Base-by-base conservation (phyloP, 768 basidiomycete species). In the Tricholoma hemisulphureum region DNA sequence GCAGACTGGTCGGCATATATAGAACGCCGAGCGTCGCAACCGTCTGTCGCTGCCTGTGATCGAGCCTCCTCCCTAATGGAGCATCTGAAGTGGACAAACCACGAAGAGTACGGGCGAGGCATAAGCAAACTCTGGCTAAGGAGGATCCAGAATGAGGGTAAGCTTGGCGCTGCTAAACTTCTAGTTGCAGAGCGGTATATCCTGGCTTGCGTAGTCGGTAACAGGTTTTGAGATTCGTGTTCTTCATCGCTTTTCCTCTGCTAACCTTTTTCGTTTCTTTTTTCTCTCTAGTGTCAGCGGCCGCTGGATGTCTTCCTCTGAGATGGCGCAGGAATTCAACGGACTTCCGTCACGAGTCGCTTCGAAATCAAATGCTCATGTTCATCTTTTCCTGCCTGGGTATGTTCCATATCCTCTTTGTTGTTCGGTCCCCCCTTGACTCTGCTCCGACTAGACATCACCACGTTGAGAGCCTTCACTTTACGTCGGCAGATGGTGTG, bases 391-490 rank as follows among this genome's bases (percentile, higher is more conserved):
- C 66, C 71, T 91, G 35, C 86, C 90, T 4, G 77, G 77, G 89
- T 89, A 65, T 53, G 83, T 69, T n/a, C 57, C 26, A 6, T 8
- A 28, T 26, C 13, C 26, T 46, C 28, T 18, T 29, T 4, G 10
- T 5, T 34, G 9, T 34, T n/a, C n/a, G n/a, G 23, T 10, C n/a
- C 35, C 20, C 8, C n/a, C 18, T 46, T 18, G 6, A 10, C 26
- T 18, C 8, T 41, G 24, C 52, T 20, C n/a, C 13, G 21, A 21
- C 5, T 37, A 92, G 89, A 34, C 86, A 88, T 55, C 89, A 91
- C 67, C 83, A 88, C 63, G 77, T 92, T 14, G 90, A 93, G 67
- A 88, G 89, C 65, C 70, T 90, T 4, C 87, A 91, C 68, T 85
- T 91, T 63, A 76, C 76, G 4, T 73, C 80, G 0, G 53, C 75